Evolutionary conservation across 2,329 filamentous ascomycete genomes (phyloP), one percentile per base, ranked within the genome.

Genomic region (Fusarium illudens): DNA sequence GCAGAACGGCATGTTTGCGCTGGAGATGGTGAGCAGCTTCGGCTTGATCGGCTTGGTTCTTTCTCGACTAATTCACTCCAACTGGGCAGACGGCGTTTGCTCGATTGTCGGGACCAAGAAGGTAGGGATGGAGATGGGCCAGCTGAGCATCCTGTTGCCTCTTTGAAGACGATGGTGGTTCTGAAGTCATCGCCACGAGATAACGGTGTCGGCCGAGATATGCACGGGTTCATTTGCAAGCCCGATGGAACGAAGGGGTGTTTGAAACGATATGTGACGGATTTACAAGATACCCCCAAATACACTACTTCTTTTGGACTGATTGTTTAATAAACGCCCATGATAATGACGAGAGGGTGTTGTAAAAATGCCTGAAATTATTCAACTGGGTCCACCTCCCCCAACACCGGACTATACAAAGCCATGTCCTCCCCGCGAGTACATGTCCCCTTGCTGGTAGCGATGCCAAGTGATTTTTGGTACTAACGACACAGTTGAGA

Each of bases 21-120:
- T 96, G 34, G 91, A 94, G 75, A 82, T 96, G 6, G 78, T 94
- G 20, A 91, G 93, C 13, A 89, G 91, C 53, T 83, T 94, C 55
- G 90, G 93, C 0, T 81, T 96, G 27, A 76, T 96, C 4, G 91
- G 93, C 4, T 92, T 91, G 13, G 76, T 95, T 33, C 87, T 89
- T 20, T 82, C 92, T 50, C 92, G 87, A 87, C 75, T 90, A 25
- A 60, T 77, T 34, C 75, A 71, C n/a, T 70, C 74, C 3, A 73
- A 75, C 10, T 68, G 64, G 67, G 51, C 67, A 19, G 63, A 68
- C 15, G 65, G 62, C 13, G 55, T 72, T 27, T 64, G 67, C 36
- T 70, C 68, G 12, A 58, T 74, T 32, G 39, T 65, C 8, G 60
- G 64, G 19, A 49, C 64, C 22, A 60, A 44, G 29, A 64, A 63